A percentile compares a stretch with the other conserved stretches of the same genome.
phyloP scores from a whole-genome alignment of 139 green algal genomes.

The Nannochloris sp. region DNA sequence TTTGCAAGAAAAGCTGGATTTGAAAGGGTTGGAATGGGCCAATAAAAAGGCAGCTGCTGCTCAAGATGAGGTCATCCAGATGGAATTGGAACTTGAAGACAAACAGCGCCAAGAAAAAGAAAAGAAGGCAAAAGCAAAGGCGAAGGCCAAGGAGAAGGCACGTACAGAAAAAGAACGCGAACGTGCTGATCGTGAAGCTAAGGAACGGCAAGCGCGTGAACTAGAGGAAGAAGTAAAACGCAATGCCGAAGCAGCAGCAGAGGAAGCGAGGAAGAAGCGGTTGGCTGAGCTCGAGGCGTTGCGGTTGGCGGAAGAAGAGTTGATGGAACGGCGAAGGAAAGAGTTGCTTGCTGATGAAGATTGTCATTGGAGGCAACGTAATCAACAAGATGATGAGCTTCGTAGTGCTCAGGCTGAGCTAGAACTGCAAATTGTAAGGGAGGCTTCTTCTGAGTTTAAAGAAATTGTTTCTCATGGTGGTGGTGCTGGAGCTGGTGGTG shows the following conservation, averaged over 20 bases:
- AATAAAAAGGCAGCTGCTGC: conserved; percentile 51
- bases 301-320: conserved; percentile 51
- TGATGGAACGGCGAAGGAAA: conserved; percentile 52
- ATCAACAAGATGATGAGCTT: conserved; percentile 10
- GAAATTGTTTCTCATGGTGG: too few relatives aligned
- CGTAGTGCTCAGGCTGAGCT: neutral
- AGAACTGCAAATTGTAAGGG: neutral
- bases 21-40: conserved; percentile 41
- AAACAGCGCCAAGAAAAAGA: conserved; percentile 21
- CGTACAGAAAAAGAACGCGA: conserved; percentile 54
- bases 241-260: neutral
- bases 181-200: conserved; percentile 4
- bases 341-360: conserved; percentile 67
- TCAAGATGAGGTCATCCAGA: conserved; percentile 63
- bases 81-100: conserved; percentile 44
- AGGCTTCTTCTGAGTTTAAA: neutral
- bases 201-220: conserved; percentile 12
- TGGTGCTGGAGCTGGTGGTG: neutral
- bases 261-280: conserved; percentile 28
- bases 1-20: conserved; percentile 61
- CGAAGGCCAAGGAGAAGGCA: conserved; percentile 40
- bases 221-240: neutral
- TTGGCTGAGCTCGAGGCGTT: conserved; percentile 30
- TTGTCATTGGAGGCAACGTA: conserved; percentile 70
- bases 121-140: conserved; percentile 26